Base-by-base conservation (phyloP, 768 basidiomycete genomes). In the Cubamyces lactineus region DNA sequence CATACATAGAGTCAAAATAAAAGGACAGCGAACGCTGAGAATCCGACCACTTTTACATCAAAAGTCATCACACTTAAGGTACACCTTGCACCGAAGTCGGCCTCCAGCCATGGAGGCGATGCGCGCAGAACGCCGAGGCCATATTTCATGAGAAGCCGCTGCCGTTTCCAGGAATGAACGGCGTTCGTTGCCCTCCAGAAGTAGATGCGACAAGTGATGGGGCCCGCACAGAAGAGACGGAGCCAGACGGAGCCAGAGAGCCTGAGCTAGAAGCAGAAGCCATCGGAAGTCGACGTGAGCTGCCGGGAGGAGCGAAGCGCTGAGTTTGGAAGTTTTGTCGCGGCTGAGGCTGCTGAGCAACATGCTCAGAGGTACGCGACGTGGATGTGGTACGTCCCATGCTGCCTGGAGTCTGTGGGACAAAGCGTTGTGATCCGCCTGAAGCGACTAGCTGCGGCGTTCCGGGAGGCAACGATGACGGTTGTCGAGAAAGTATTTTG, bases 101-200 rank as follows among this genome's bases (percentile, higher is more conserved):
- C 34, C 5, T 34, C 34, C 34, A 34, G 34, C 11, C 34, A 34
- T 7, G 34, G 9, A 11, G 34, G 34, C 34, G 34, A 34, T 34
- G 34, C 34, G 34, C 34, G 34, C 34, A 34, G 34, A 9, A 34
- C 11, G 34, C 34, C 34, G 34, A 34, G 34, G 5, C 34, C 34
- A 11, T 34, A 34, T 11, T 34, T 34, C 34, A 77, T 46, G 74
- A 70, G 61, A 76, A 73, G 43, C 70, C 72, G 26, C 68, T 73
- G 40, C 73, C 62, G 41, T 65, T 55, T 24, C 76, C 74, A 28
- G 78, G 78, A 40, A 82, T 69, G 70, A 88, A 88, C 43, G 85
- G 83, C 62, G 77, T 75, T 67, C 86, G 79, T 61, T 88, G 86
- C 52, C 67, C 65, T 13, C 59, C 75, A 43, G 75, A 71, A 21